Conservation (phyloP, 2,329 filamentous ascomycete species). For the Colletotrichum navitas region DNA sequence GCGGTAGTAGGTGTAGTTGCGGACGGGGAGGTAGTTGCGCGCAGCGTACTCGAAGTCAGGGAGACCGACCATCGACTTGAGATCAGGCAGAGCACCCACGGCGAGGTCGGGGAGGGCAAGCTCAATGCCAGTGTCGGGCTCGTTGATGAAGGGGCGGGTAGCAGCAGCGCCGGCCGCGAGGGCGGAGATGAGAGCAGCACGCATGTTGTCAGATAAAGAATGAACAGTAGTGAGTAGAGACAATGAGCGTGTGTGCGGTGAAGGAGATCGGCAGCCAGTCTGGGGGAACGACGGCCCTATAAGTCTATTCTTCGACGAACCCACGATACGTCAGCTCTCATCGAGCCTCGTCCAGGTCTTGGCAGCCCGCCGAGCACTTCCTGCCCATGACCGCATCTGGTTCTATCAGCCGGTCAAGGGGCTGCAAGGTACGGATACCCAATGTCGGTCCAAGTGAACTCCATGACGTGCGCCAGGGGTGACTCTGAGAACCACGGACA, state of each 20-base stretch:
- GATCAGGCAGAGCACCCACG: conserved; percentile 55
- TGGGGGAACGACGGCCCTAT: conserved; percentile 16
- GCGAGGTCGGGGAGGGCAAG: conserved; percentile 52
- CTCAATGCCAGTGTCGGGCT: conserved; percentile 62
- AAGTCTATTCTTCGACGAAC: conserved; percentile 31
- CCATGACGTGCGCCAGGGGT: conserved; percentile 41
- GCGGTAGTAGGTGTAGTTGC: conserved; percentile 68
- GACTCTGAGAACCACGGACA: background rate
- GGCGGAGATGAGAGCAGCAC: conserved; percentile 46
- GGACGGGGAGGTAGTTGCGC: conserved; percentile 59
- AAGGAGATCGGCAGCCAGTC: background rate
- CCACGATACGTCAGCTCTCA: background rate
- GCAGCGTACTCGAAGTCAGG: conserved; percentile 68
- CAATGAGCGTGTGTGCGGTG: conserved; percentile 22
- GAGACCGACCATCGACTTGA: conserved; percentile 61
- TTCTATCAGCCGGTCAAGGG: conserved; percentile 24
- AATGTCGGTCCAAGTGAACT: background rate
- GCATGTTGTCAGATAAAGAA: conserved; percentile 45
- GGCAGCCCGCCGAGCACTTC: conserved; percentile 13
- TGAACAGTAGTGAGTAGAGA: conserved; percentile 27
- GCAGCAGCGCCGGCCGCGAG: conserved; percentile 54
- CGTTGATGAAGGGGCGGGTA: conserved; percentile 58
- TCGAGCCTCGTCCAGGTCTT: background rate
- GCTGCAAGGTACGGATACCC: conserved; percentile 1
- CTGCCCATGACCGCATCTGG: conserved; percentile 24